Evolutionary conservation across 1,139 yeast genomes (phyloP).

Genomic region (Debaryomycetaceae sp.): DNA sequence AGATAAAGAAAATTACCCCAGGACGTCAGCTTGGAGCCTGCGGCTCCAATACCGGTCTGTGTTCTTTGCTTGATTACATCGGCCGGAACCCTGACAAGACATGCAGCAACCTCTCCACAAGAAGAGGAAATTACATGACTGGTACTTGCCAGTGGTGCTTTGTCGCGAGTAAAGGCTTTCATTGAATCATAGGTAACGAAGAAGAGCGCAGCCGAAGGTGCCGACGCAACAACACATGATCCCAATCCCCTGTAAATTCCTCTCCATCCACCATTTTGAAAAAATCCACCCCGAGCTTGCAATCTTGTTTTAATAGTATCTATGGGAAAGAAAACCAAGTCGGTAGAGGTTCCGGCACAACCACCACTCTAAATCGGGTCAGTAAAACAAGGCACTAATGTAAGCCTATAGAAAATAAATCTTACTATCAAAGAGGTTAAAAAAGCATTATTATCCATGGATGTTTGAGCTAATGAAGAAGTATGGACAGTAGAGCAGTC

Average conservation of each 20-base stretch:
- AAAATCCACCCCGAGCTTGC: constrained; percentile 94
- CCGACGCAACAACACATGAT: constrained; percentile 90
- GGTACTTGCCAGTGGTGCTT: constrained; percentile 33
- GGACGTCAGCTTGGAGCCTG: constrained; percentile 54
- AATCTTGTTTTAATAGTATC: constrained; percentile 91
- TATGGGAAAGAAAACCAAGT: constrained; percentile 89
- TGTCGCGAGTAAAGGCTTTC: constrained; percentile 50
- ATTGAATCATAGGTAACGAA: constrained; percentile 83
- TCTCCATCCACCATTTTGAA: constrained; percentile 84
- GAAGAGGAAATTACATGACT: constrained; percentile 86
- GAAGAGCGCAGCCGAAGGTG: constrained; percentile 89
- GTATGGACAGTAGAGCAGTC: neutral
- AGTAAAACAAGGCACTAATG: constrained; percentile 8
- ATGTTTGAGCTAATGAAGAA: no score
- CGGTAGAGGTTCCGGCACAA: constrained; percentile 95
- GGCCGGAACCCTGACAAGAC: constrained; percentile 92
- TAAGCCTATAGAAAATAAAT: constrained; percentile 2
- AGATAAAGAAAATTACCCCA: constrained; percentile 63
- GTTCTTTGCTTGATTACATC: constrained; percentile 95
- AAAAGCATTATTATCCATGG: constrained; percentile 24
- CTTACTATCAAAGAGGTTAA: constrained; percentile 27
- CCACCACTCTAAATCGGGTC: constrained; percentile 65
- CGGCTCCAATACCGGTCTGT: constrained; percentile 57
- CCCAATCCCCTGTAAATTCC: constrained; percentile 93
- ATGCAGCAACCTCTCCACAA: constrained; percentile 88